Evolutionary conservation across 2,329 filamentous ascomycete species (phyloP), one percentile per base, ranked within the genome.

Genomic region (Arthroderma sp.): DNA sequence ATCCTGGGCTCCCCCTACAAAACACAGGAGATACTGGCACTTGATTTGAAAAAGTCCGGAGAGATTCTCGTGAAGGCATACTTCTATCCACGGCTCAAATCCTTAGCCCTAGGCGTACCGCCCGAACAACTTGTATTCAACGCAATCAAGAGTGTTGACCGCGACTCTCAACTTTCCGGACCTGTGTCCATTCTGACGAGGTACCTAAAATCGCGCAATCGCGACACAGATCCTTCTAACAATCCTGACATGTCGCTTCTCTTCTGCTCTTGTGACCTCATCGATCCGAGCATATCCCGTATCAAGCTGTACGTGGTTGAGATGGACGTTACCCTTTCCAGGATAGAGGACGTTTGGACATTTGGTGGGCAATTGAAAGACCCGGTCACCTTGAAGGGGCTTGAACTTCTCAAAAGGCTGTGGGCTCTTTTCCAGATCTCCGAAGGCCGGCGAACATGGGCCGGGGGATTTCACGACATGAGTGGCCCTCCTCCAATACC

Each of bases 221-320:
- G 29, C 5, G 44, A 48, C 22, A 32, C 38, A 10, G 29, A 41
- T 29, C 31, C 29, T 15, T 33, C 22, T 4, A 41, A 9, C 37
- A 31, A 44, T 9, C 36, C 36, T 6, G 36, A 15, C 3, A 6
- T 37, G 6, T 22, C 15, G 15, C 15, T 22, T 22, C 15, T 22
- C 15, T 47, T 46, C n/a, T 32, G 54, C 32, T 50, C 51, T 4
- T 53, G 50, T 22, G 54, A 56, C 31, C 48, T 54, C 1, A 37
- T 54, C 1, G 40, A 46, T n/a, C 53, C 48, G 4, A 32, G 42
- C 1, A 29, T 39, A 28, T 51, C 50, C 9, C 45, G 54, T 5
- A 44, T 56, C 36, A 56, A 56, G 37, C 36, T 56, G 4, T 56
- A 56, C 32, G 15, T 51, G 3, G 36, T 34, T 9, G 46, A 50